phyloP scores from a whole-genome alignment of 352 stramenopile species.

The Pythium apleroticum region DNA sequence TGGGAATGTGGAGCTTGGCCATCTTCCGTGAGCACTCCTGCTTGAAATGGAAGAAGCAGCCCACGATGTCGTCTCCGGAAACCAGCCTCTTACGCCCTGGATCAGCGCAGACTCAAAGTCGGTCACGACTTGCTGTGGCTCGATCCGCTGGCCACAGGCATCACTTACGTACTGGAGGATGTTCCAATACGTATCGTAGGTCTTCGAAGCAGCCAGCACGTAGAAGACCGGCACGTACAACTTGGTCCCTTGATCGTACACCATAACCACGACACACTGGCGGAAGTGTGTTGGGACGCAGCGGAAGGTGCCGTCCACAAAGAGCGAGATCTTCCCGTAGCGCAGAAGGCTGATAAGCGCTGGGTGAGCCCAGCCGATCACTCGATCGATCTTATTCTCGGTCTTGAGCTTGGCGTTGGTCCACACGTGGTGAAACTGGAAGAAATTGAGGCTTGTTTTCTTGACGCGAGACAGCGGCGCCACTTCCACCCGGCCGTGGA shows the following conservation, averaged over 20 bases:
- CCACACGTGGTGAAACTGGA: slow-evolving; percentile 1
- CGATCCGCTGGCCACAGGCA: slow-evolving; percentile 2
- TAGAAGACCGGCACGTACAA: slow-evolving; percentile 27
- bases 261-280: slow-evolving; percentile 29
- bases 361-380: slow-evolving; percentile 27
- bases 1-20: too few relatives aligned
- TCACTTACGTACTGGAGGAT: slow-evolving; percentile 5
- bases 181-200: slow-evolving; percentile 28
- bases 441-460: neutral
- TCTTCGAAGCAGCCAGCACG: slow-evolving; percentile 14
- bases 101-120: too few relatives aligned
- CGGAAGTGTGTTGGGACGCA: slow-evolving; percentile 17
- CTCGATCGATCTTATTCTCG: neutral
- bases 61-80: too few relatives aligned
- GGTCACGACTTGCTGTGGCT: slow-evolving; percentile 11
- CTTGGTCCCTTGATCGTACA: slow-evolving; percentile 19
- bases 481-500: slow-evolving; percentile 11
- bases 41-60: too few relatives aligned
- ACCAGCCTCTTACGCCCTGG: too few relatives aligned
- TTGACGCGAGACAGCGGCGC: slow-evolving; percentile 1
- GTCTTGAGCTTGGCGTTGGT: neutral
- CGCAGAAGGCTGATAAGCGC: slow-evolving; percentile 22
- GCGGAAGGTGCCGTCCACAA: slow-evolving; percentile 31
- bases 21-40: too few relatives aligned
- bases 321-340: slow-evolving; percentile 24